Evolutionary conservation across 2,329 filamentous ascomycete species (phyloP), one percentile per base, ranked within the genome.

Genomic region (Hymenoscyphus fraxineus): DNA sequence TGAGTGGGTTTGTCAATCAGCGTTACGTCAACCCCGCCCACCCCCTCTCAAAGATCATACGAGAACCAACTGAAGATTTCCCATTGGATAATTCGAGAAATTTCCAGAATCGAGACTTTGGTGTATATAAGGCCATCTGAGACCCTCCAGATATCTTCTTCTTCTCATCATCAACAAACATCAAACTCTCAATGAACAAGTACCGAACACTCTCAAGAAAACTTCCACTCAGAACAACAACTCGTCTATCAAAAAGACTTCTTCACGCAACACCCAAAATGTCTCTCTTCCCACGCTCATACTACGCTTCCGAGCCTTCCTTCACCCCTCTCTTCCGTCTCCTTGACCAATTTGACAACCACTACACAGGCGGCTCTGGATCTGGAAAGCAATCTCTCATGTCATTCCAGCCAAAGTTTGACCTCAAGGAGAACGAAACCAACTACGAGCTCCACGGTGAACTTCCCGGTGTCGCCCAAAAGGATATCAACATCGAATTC

Each of bases 361-460:
- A 40, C 47, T 22, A 35, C 31, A 38, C n/a, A n/a, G 44, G 44
- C 3, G 19, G 10, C 27, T 32, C 44, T 22, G 38, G 39, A 13
- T n/a, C 38, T 38, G 54, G 54, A 15, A 16, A 16, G 3, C 19
- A 22, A 15, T 15, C n/a, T 58, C 62, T 69, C 41, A 74, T 71
- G 58, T 80, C 84, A 73, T 93, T 92, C 83, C 83, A 85, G 64
- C 91, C 91, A 62, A 89, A 87, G 77, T 94, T 94, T 74, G 91
- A 94, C 72, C 82, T 93, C 67, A 88, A 85, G 75, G 91, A 95
- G 79, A 85, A 83, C 13, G 83, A 83, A 66, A 78, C 85, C 6
- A 76, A 80, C 68, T 94, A 92, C 74, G 88, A 94, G 77, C 87
- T 94, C 22, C 86, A 93, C 72, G 91, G 91, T 72, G 91, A 94